Conservation (phyloP, 352 stramenopile species). For the Phytophthora capsici region DNA sequence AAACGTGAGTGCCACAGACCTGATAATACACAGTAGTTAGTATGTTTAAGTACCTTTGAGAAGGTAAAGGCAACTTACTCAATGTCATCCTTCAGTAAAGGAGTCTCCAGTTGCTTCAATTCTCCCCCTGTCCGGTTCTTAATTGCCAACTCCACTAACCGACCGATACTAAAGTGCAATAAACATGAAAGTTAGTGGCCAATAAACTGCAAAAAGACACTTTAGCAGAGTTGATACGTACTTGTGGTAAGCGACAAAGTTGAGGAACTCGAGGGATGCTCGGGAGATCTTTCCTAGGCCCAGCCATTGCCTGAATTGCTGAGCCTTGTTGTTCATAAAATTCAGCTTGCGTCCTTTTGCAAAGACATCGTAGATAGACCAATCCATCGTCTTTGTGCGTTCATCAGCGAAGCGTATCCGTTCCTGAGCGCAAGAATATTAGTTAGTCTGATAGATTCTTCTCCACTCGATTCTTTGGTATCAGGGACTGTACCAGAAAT, state of each 20-base stretch:
- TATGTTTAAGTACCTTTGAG: neutral
- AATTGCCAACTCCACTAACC: slow-evolving; percentile 83
- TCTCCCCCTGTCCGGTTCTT: slow-evolving; percentile 66
- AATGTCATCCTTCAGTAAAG: slow-evolving; percentile 67
- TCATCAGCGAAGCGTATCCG: slow-evolving; percentile 88
- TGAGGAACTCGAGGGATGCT: slow-evolving; percentile 85
- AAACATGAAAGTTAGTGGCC: slow-evolving; percentile 1
- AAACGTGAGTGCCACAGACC: slow-evolving; percentile 41
- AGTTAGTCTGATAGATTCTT: neutral
- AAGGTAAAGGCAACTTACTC: slow-evolving; percentile 39
- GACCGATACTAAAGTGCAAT: slow-evolving; percentile 61
- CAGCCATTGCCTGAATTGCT: slow-evolving; percentile 78
- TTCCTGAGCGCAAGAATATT: slow-evolving; percentile 45
- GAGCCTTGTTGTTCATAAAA: slow-evolving; percentile 81
- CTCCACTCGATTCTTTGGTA: neutral
- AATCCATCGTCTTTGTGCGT: slow-evolving; percentile 84
- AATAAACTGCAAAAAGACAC: too few species aligned
- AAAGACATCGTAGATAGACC: slow-evolving; percentile 83
- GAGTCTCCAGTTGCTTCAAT: slow-evolving; percentile 56
- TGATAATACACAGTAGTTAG: slow-evolving; percentile 2
- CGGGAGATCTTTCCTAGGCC: slow-evolving; percentile 64
- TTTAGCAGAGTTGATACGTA: slow-evolving; percentile 30
- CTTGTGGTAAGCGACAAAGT: slow-evolving; percentile 90
- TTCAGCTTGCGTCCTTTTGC: slow-evolving; percentile 81
- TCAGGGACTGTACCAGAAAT: slow-evolving; percentile 53